Conservation (phyloP, 2,329 filamentous ascomycete species). For the Aspergillus hiratsukae region DNA sequence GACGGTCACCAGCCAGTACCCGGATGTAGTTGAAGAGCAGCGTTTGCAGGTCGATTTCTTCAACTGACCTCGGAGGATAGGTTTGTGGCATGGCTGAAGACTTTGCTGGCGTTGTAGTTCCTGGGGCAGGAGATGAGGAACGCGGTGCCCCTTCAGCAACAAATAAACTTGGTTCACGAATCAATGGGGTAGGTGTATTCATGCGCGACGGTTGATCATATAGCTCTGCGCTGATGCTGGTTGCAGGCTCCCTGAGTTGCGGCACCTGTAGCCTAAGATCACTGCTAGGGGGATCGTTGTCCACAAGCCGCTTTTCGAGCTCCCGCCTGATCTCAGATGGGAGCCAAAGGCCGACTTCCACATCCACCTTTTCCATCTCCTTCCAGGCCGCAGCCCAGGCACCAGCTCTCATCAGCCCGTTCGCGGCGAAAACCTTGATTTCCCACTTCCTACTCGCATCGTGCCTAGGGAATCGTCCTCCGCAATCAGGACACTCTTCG, state of each 20-base stretch:
- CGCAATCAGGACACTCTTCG: conserved; percentile 49
- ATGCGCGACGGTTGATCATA: not conserved
- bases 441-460: conserved; percentile 51
- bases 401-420: conserved; percentile 85
- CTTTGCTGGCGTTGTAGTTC: conserved; percentile 4
- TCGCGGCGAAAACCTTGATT: conserved; percentile 89
- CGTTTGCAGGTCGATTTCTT: conserved; percentile 49
- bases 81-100: not conserved
- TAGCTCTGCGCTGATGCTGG: conserved; percentile 11
- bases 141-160: not conserved
- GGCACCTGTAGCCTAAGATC: conserved; percentile 12
- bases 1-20: conserved; percentile 48
- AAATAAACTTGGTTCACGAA: not conserved
- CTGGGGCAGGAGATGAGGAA: not conserved
- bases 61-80: conserved; percentile 5
- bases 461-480: conserved; percentile 44
- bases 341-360: conserved; percentile 75
- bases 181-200: not conserved
- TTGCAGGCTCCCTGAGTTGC: conserved; percentile 12
- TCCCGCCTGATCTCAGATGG: conserved; percentile 48
- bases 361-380: conserved; percentile 98
- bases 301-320: conserved; percentile 43
- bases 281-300: conserved; percentile 35
- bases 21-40: conserved; percentile 52
- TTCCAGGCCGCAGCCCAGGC: conserved; percentile 93